phyloP scores from a whole-genome alignment of 495 filamentous ascomycete genomes.

The Penicillium dipodomyicola region DNA sequence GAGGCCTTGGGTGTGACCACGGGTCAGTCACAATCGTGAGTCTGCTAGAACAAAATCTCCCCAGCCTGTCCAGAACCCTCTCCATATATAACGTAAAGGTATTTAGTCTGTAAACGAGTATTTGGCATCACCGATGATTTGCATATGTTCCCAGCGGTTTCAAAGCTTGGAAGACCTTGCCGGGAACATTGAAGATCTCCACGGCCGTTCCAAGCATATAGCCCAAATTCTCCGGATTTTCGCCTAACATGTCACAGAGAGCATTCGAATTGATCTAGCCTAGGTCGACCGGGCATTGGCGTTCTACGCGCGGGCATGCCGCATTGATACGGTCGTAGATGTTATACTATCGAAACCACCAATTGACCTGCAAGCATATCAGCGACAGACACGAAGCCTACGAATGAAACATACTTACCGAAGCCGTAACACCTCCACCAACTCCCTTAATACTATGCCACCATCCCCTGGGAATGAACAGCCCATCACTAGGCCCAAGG shows the following conservation, averaged over 20 bases:
- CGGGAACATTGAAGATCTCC: background rate
- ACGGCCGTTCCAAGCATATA: background rate
- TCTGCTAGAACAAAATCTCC: background rate
- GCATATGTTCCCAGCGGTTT: background rate
- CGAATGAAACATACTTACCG: constrained; percentile 48
- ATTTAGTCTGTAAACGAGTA: background rate
- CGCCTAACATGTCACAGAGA: background rate
- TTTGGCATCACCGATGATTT: background rate
- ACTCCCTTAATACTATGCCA: constrained; percentile 90
- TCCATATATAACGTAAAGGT: background rate
- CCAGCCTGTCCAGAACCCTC: background rate
- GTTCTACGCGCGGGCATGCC: background rate
- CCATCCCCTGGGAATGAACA: constrained; percentile 92
- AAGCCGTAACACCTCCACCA: constrained; percentile 61
- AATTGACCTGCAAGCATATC: constrained; percentile 64
- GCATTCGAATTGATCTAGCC: background rate
- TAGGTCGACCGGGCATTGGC: background rate
- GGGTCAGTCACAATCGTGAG: background rate
- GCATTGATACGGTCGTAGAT: background rate
- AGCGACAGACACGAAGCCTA: constrained; percentile 20
- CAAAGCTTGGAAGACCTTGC: background rate
- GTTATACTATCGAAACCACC: constrained; percentile 75
- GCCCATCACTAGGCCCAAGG: constrained; percentile 64
- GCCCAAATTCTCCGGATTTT: background rate
- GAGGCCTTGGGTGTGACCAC: background rate